Conservation (phyloP, 2,329 filamentous ascomycete genomes). For the Fusarium bactridioides region DNA sequence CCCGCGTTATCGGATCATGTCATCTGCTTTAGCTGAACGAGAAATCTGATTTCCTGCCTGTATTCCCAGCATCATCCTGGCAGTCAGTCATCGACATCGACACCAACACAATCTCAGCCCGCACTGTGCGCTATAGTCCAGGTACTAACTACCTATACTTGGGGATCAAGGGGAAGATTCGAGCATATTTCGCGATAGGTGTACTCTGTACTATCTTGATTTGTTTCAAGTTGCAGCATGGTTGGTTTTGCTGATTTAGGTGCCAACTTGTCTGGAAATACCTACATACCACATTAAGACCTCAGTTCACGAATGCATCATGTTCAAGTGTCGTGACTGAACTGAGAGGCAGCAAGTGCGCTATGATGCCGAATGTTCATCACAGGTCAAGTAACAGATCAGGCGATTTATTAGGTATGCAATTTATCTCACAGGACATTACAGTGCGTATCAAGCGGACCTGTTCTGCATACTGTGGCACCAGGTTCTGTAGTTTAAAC, state of each 20-base stretch:
- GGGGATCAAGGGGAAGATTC: background rate
- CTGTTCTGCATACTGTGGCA: background rate
- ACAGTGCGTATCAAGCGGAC: background rate
- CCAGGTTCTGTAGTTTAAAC: background rate
- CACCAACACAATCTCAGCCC: background rate
- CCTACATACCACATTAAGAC: background rate
- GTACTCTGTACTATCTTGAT: background rate
- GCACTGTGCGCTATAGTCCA: slow-evolving; percentile 6
- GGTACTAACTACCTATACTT: background rate
- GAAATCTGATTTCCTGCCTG: background rate
- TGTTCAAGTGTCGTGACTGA: background rate
- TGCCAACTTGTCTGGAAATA: background rate
- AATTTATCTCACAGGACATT: background rate
- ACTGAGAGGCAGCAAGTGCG: background rate
- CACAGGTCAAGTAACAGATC: background rate
- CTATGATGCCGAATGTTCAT: background rate
- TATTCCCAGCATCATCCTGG: slow-evolving; percentile 27
- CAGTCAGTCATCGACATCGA: background rate
- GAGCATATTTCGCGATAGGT: background rate
- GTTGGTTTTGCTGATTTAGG: background rate
- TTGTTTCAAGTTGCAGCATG: background rate
- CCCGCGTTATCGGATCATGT: slow-evolving; percentile 33
- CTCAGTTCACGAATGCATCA: background rate
- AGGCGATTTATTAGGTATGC: background rate
- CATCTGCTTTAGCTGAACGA: slow-evolving; percentile 9